Evolutionary conservation across 345 rosid species (phyloP), one percentile per base, ranked within the genome.

Genomic region (Punica granatum): DNA sequence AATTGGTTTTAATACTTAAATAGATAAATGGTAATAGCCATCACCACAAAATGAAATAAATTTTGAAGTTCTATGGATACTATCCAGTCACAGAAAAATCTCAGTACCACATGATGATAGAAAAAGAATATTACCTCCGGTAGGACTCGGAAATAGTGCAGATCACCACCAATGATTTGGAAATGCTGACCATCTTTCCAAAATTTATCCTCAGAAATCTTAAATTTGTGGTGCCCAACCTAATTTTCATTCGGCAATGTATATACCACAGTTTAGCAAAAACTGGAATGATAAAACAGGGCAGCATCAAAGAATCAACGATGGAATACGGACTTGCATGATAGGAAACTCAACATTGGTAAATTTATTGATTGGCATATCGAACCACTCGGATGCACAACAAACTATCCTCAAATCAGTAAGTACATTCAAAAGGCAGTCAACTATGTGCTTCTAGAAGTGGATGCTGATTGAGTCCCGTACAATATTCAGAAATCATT

Each of bases 61-160:
- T 1, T 56, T 26, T 56, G 58, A 51, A 51, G 26, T 51, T 39
- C 43, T 23, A 23, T 63, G n/a, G 35, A 23, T 19, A 33, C 10
- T 25, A 21, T 63, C 66, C 48, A 56, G 61, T 26, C 14, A 63
- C 3, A 12, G 26, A 7, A 59, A 61, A 60, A 42, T 28, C 19
- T 19, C 12, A 33, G 31, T 26, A 36, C 32, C 60, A 8, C 25
- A 42, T 32, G 37, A 25, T 12, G n/a, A 65, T n/a, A 65, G 21
- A 63, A 41, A 18, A 41, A 60, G 21, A 28, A 33, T 9, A 34
- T 48, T 79, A 87, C 98, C 98, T 87, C 76, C 18, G 98, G 97
- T 70, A 86, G 85, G 76, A 87, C 72, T 11, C 98, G 88, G 69
- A 90, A 93, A 74, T 93, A 93, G 69, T 93, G 98, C 84, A 93